phyloP scores from a whole-genome alignment of 2,329 filamentous ascomycete species.

The Xylaria sp. region DNA sequence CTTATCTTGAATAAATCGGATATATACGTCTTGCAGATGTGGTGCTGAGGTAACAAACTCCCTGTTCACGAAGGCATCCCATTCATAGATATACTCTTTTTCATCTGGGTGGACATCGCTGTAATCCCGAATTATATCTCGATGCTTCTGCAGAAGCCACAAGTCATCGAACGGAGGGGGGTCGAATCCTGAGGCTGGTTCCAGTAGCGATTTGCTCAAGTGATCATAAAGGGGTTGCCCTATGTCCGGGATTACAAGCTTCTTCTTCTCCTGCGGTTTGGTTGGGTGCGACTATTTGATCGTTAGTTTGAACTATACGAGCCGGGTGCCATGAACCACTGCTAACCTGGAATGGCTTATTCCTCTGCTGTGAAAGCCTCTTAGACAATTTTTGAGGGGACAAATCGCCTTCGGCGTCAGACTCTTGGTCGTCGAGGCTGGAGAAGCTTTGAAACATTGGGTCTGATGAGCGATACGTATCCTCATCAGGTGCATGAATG shows the following conservation, averaged over 20 bases:
- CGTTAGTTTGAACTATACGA: constrained; percentile 16
- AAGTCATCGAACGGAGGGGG: constrained; percentile 52
- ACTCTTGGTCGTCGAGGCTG: constrained; percentile 36
- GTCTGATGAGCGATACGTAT: constrained; percentile 32
- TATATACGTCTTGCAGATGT: constrained; percentile 58
- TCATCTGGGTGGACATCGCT: constrained; percentile 59
- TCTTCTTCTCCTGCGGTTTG: constrained; percentile 42
- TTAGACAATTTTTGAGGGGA: constrained; percentile 34
- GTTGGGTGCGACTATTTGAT: constrained; percentile 24
- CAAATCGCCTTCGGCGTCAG: constrained; percentile 33
- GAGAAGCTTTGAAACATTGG: constrained; percentile 30
- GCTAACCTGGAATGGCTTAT: constrained; percentile 32
- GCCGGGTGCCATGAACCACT: not conserved
- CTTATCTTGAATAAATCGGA: constrained; percentile 57
- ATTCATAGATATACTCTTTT: constrained; percentile 63
- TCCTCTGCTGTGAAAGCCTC: constrained; percentile 26
- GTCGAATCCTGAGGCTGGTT: constrained; percentile 53
- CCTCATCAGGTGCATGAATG: constrained; percentile 37
- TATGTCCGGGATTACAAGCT: constrained; percentile 54
- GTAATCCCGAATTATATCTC: constrained; percentile 62
- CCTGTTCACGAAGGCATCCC: constrained; percentile 61
- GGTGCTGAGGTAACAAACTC: constrained; percentile 57
- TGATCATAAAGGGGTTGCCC: constrained; percentile 62
- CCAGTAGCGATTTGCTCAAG: constrained; percentile 58
- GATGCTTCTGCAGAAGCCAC: constrained; percentile 65